Evolutionary conservation across 495 filamentous ascomycete species (phyloP), one percentile per base, ranked within the genome.

Genomic region (Talaromyces stipitatus): DNA sequence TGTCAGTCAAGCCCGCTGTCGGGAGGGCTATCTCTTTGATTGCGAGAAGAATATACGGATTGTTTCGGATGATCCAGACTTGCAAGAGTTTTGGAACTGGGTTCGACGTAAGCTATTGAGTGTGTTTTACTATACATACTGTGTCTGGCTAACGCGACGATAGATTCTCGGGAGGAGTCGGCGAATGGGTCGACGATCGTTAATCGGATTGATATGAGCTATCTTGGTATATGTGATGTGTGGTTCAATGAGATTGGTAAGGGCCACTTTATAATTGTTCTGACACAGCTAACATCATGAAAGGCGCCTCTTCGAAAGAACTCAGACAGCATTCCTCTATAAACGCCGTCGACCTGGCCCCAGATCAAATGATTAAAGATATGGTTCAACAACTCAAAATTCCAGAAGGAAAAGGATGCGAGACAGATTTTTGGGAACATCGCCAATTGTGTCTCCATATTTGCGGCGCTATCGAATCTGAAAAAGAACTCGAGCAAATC

Each of bases 21-120:
- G 78, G 56, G 85, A 88, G 64, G 87, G 88, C 1, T 97, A 97
- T 64, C 72, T 89, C 1, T 91, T 95, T 61, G 79, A 96, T 65
- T 87, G 79, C 58, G 62, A 68, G 10, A 80, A 73, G 27, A 97
- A 96, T 62, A 79, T 78, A 57, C 63, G 78, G 7, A 82, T 96
- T 23, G 69, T 88, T 1, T 68, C 75, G 1, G 85, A 92, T 61
- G 86, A 96, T 67, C 77, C 78, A n/a, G 86, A 82, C 77, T 74
- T 95, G 8, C 81, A 83, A 59, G 84, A 86, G 36, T 70, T 90
- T 45, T 97, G 91, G 91, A 76, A 73, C 38, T 92, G 88, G 88
- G 70, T 90, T 62, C 72, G 78, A 62, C 79, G 88, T 89, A 72
- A 66, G 82, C 72, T 27, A 18, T 32, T 4, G 22, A 12, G 6